Base-by-base conservation (phyloP, 441 rosid species). In the Populus trichocarpa region DNA sequence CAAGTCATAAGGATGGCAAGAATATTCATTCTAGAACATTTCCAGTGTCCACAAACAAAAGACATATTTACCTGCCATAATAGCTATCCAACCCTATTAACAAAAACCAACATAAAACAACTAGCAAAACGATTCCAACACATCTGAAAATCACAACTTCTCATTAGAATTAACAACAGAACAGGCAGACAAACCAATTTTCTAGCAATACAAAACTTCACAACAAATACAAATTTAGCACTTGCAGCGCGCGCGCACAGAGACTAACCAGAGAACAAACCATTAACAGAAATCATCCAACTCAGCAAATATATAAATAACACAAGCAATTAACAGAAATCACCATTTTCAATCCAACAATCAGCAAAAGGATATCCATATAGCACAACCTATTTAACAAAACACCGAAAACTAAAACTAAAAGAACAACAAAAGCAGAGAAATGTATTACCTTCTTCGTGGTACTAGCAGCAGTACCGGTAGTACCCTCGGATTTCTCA, bases 401-500 rank as follows among this genome's bases (percentile, higher is more conserved):
- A 40, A 26, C 2, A 33, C 14, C 0, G 13, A 28, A 65, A 2
- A 53, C 20, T 38, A 6, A 67, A 9, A 36, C 8, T 3, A 9
- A 36, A 22, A 20, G 63, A 40, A 38, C 1, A 50, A 3, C 38
- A 46, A 22, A 6, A 4, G 50, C 6, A 8, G 0, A 12, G 10
- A 22, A 18, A 79, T 80, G 28, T 13, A 9, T 22, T 63, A 86
- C 90, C 87, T 83, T 91, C 92, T 22, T 75, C 75, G 65, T 78
- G 35, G 72, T 85, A 66, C 75, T 79, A 57, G 83, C 71, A 72
- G 89, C 75, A 40, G 88, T 82, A 25, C 86, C 86, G 3, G 87
- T 86, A 9, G 88, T 85, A 22, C 86, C 93, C 7, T 87, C 97
- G 3, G 90, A 77, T 68, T 84, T 89, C 86, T 93, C 98, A 2